A percentile compares a stretch with the other conserved stretches of the same genome.
These are phyloP conservation scores for Harringtonia lauricola DNA, from an alignment of 2,329 filamentous ascomycete species.

Conservation along the genomic window DNA sequence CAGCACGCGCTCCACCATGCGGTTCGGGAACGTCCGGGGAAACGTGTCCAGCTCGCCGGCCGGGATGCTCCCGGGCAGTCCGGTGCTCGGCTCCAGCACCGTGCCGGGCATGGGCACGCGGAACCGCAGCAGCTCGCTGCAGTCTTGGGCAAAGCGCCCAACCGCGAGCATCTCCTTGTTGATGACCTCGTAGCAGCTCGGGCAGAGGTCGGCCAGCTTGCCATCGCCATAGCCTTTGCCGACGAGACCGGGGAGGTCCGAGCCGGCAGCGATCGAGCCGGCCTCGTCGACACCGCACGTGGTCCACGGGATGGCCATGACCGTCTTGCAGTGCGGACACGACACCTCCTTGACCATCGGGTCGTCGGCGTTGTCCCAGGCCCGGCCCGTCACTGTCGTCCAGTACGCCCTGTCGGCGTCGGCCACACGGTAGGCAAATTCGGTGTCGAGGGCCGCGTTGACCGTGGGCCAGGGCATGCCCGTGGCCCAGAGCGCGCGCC, in stretches of 20 bases:
- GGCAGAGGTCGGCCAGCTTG: conserved; percentile 39
- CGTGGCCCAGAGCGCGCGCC: conserved; percentile 44
- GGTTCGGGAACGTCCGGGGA: conserved; percentile 44
- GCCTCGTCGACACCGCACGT: conserved; percentile 26
- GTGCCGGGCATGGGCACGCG: conserved; percentile 56
- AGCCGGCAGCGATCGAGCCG: not conserved
- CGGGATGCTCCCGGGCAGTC: conserved; percentile 30
- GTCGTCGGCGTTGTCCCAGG: conserved; percentile 52
- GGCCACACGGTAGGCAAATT: conserved; percentile 44
- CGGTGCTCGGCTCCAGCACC: conserved; percentile 41
- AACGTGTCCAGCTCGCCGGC: conserved; percentile 9
- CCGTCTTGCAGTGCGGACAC: conserved; percentile 43
- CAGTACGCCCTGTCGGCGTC: conserved; percentile 7
- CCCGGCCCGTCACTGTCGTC: conserved; percentile 15
- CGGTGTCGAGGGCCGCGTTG: conserved; percentile 43
- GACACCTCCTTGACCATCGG: conserved; percentile 30
- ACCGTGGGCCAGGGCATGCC: conserved; percentile 57
- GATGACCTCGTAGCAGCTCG: conserved; percentile 38
- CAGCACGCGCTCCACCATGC: conserved; percentile 34
- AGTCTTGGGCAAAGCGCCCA: conserved; percentile 49
- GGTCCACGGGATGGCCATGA: conserved; percentile 47
- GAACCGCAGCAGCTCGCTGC: conserved; percentile 31
- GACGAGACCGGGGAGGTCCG: conserved; percentile 18
- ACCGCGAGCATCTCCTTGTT: conserved; percentile 49
- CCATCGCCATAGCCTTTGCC: conserved; percentile 52